Base-by-base conservation (phyloP, 2,329 filamentous ascomycete species). In the Fusarium equiseti region DNA sequence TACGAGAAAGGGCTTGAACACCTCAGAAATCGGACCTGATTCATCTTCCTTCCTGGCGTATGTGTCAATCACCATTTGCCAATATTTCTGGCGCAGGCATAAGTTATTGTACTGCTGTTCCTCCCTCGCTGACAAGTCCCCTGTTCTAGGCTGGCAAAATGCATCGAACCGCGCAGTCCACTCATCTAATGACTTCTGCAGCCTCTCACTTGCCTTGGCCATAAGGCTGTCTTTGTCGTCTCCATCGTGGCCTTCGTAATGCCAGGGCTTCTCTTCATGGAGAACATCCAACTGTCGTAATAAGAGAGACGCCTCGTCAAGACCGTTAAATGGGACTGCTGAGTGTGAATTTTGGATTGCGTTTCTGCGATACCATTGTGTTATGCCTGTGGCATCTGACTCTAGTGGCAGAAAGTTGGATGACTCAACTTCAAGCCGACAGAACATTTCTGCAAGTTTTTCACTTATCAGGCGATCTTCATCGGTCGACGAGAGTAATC, bases 391-490 rank as follows among this genome's bases (percentile, higher is more conserved):
- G 10, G 42, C 9, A 20, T 11, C 7, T 4, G 54, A 32, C 24
- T 51, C 24, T 2, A 9, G 6, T 10, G 22, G 7, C 32, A 58
- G 31, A 2, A 58, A 58, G 5, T 51, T 58, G 15, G 54, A 42
- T 7, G 54, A 58, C 20, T 58, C 54, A 6, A 58, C 54, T 8
- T 32, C 54, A 8, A 58, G 54, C 6, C 54, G 26, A 4, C 44
- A 42, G 11, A 58, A 51, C 45, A 58, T 58, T 16, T 58, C 54
- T 6, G 35, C 45, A 11, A 58, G 32, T 5, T 29, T 58, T 2
- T 13, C 11, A 0, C 32, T 51, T 16, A 58, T 20, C 0, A 4
- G 5, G 9, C 45, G 32, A 0, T 58, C 45, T 7, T 58, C 20
- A 13, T 12, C 13, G 1, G 15, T 51, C 8, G 26, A 26, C 0